These are phyloP conservation scores for Penicillium oxalicum DNA, from an alignment of 2,329 filamentous ascomycete species.

Conservation along the genomic window DNA sequence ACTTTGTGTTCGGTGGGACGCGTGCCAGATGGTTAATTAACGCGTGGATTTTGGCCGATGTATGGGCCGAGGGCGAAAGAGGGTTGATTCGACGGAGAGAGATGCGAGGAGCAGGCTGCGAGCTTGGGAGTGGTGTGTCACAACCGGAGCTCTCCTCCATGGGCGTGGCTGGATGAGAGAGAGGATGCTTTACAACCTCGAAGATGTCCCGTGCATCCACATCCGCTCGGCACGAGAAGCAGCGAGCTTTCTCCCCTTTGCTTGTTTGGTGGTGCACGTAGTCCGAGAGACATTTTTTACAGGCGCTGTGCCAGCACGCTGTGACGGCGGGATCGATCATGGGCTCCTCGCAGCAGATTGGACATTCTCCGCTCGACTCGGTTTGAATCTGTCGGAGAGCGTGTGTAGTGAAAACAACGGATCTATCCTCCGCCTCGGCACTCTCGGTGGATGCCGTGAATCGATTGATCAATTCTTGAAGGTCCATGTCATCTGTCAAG, in stretches of 20 bases:
- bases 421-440: conserved; percentile 40
- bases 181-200: conserved; percentile 73
- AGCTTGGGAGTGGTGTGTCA: conserved; percentile 33
- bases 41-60: conserved; percentile 78
- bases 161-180: conserved; percentile 33
- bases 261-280: conserved; percentile 84
- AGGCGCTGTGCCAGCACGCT: conserved; percentile 95
- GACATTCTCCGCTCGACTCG: conserved; percentile 83
- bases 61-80: conserved; percentile 53
- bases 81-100: conserved; percentile 57
- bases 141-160: conserved; percentile 40
- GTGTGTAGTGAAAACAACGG: conserved; percentile 75
- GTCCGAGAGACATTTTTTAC: conserved; percentile 83
- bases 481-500: conserved; percentile 91
- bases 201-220: conserved; percentile 83
- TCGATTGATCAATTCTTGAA: conserved; percentile 74
- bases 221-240: conserved; percentile 82
- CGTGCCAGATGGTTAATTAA: conserved; percentile 69
- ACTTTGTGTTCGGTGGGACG: conserved; percentile 69
- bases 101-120: conserved; percentile 45
- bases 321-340: conserved; percentile 94
- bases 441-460: conserved; percentile 67
- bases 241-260: conserved; percentile 68
- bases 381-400: conserved; percentile 86
- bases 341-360: conserved; percentile 89